phyloP scores from a whole-genome alignment of 306 rosid genomes.

The Clitoria ternatea region DNA sequence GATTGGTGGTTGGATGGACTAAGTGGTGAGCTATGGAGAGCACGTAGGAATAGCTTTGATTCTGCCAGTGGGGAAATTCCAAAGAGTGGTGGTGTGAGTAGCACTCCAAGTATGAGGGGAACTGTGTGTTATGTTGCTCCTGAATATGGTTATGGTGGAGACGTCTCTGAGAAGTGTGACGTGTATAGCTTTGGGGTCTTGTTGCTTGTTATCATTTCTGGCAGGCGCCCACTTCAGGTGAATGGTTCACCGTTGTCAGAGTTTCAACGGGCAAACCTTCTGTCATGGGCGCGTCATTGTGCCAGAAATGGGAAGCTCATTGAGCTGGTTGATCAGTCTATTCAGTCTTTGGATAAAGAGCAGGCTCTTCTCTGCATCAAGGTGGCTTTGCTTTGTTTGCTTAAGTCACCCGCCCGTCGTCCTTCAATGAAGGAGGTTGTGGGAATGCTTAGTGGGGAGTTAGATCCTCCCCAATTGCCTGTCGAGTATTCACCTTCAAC shows the following conservation, averaged over 20 bases:
- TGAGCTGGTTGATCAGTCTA: constrained; percentile 74
- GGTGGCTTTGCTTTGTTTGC: constrained; percentile 80
- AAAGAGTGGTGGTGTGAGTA: constrained; percentile 83
- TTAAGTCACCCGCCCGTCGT: constrained; percentile 67
- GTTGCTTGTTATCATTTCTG: constrained; percentile 74
- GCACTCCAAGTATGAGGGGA: constrained; percentile 97
- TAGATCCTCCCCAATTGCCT: constrained; percentile 70
- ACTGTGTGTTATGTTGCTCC: constrained; percentile 95
- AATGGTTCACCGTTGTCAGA: constrained; percentile 75
- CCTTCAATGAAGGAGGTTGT: constrained; percentile 87
- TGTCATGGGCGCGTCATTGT: constrained; percentile 89
- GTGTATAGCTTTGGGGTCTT: constrained; percentile 87
- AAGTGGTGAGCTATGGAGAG: constrained; percentile 58
- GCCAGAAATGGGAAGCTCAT: constrained; percentile 79
- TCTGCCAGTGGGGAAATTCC: constrained; percentile 76
- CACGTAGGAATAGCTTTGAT: constrained; percentile 57
- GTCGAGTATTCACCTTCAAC: constrained; percentile 71
- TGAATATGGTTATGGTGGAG: constrained; percentile 72
- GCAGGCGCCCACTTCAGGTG: constrained; percentile 92
- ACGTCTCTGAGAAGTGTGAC: constrained; percentile 83
- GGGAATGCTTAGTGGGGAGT: constrained; percentile 68
- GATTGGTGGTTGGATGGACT: constrained; percentile 93
- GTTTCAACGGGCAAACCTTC: constrained; percentile 77
- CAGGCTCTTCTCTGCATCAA: constrained; percentile 81
- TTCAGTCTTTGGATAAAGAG: constrained; percentile 52